Evolutionary conservation across 75 land plant species (phyloP).

Genomic region (Pinus taeda): DNA sequence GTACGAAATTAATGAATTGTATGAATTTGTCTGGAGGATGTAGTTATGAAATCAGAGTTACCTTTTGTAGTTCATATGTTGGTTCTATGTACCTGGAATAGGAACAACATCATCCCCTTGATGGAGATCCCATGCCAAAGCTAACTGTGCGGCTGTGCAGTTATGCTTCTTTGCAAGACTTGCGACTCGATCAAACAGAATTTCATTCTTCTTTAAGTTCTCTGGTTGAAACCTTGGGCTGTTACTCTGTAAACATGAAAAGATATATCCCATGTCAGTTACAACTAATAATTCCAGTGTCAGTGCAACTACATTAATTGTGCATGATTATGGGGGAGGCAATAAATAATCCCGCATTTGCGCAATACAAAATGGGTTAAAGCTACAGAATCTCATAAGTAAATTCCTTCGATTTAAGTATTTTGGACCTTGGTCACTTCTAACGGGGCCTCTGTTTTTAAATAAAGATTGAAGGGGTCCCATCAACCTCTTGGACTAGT

Average conservation of each 20-base stretch:
- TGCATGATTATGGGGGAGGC: too few relatives aligned
- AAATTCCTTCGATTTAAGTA: too few relatives aligned
- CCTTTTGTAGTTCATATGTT: not conserved
- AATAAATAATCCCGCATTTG: too few relatives aligned
- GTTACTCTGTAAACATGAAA: not conserved
- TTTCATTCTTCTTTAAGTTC: slow-evolving; percentile 16
- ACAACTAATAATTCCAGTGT: too few relatives aligned
- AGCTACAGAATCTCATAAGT: too few relatives aligned
- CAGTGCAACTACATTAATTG: too few relatives aligned
- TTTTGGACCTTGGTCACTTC: too few relatives aligned
- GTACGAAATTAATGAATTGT: not conserved
- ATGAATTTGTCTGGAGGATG: not conserved
- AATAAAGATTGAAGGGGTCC: too few relatives aligned
- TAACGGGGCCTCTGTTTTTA: too few relatives aligned
- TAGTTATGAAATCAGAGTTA: not conserved
- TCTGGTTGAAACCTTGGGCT: slow-evolving; percentile 16
- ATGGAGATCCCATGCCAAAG: slow-evolving; percentile 22
- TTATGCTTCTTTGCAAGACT: slow-evolving; percentile 15
- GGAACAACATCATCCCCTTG: slow-evolving; percentile 41
- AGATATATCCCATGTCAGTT: too few relatives aligned
- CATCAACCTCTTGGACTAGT: too few relatives aligned
- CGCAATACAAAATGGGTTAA: too few relatives aligned
- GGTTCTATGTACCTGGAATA: slow-evolving; percentile 27
- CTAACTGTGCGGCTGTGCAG: slow-evolving; percentile 10
- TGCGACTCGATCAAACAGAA: slow-evolving; percentile 23